Percentiles rank a stretch among this genome's conserved stretches.
These are phyloP conservation scores for Phytophthora sp. DNA, from an alignment of 352 stramenopile genomes.

Conservation along the genomic window DNA sequence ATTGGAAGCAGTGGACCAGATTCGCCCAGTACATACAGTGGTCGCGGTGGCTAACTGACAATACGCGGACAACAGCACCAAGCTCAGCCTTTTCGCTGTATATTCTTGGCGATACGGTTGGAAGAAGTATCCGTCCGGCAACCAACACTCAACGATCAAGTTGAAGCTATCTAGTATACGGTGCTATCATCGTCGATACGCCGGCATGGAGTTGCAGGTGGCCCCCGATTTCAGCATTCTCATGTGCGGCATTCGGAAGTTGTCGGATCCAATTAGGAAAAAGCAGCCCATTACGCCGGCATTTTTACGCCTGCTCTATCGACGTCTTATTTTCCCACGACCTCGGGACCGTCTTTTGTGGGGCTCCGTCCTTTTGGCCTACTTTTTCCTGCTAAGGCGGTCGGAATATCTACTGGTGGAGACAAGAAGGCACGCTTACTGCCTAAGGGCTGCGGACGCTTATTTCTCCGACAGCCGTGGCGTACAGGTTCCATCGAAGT, in stretches of 20 bases:
- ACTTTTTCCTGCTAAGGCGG: too few relatives aligned
- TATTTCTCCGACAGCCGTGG: neutral
- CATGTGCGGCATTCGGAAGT: neutral
- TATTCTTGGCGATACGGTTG: neutral
- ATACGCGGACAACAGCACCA: neutral
- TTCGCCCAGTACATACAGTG: neutral
- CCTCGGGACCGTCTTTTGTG: too few relatives aligned
- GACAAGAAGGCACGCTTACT: neutral
- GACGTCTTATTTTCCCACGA: neutral
- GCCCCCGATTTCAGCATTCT: neutral
- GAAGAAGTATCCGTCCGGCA: neutral
- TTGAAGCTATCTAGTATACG: neutral
- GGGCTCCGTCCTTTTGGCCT: neutral
- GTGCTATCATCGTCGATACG: neutral
- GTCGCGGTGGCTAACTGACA: neutral
- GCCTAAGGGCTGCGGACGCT: neutral
- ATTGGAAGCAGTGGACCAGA: neutral
- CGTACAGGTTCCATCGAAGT: neutral
- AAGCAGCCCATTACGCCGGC: slow-evolving; percentile 3
- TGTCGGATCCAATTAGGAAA: neutral
- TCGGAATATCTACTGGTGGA: too few relatives aligned
- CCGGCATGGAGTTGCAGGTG: neutral
- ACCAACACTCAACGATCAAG: neutral
- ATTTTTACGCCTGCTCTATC: neutral
- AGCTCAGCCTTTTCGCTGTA: neutral